Evolutionary conservation across 2,329 filamentous ascomycete genomes (phyloP), one percentile per base, ranked within the genome.

Genomic region (Samsoniella hepiali): DNA sequence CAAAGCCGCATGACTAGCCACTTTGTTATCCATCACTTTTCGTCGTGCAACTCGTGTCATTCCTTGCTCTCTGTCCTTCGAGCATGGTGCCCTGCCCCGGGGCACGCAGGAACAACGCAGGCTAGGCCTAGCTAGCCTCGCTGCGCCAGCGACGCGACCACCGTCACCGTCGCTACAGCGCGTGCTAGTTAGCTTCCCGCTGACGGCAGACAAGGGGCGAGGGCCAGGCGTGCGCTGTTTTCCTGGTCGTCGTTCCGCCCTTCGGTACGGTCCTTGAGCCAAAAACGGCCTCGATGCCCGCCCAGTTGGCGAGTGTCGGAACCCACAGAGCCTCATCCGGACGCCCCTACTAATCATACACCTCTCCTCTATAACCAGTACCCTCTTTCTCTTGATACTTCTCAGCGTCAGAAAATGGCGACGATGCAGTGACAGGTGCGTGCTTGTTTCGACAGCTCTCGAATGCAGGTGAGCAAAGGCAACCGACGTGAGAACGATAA

Each of bases 301-400:
- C 49, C 32, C 44, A 40, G 47, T 51, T 59, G 57, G 57, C 34
- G 57, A 59, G 36, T 22, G 32, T 59, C 56, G 34, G 45, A 59
- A 34, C 27, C 57, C 57, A 59, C 57, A 42, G 57, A 59, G 57
- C 57, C 57, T 59, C 57, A 59, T 59, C 57, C 57, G 22, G 31
- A 59, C 57, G 32, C 57, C 45, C 34, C 34, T 29, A 13, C 44
- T 42, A 50, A 8, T 7, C 34, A 56, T 22, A 59, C 57, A 31
- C 45, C 45, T 34, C 34, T 29, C 13, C 32, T 17, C 31, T 3
- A 13, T 31, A 1, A 44, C 22, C 32, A 8, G 7, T 36, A 13
- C 31, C 54, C 53, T 56, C 53, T 29, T 38, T 2, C 31, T n/a
- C 11, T 29, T 49, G 5, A 17, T 49, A 15, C 11, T 31, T 11